Base-by-base conservation (phyloP, 129 eudicot genomes). In the Lonicera japonica region DNA sequence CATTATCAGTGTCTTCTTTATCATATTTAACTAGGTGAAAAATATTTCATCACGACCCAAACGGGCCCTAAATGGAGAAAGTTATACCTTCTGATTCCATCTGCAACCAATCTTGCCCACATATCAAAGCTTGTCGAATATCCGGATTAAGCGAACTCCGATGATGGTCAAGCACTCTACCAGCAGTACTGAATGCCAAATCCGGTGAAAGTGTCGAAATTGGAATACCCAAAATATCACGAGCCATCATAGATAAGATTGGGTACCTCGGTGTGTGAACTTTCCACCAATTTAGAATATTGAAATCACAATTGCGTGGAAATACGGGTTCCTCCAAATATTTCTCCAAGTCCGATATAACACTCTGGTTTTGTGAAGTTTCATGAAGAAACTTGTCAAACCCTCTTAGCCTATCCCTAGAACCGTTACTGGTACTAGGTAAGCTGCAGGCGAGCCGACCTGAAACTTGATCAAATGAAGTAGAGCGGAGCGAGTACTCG, bases 261-360 rank as follows among this genome's bases (percentile, higher is more conserved):
- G 99, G 99, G 65, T 88, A 92, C 80, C 96, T 86, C 1, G 99
- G 92, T 0, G 91, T 92, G 58, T 92, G 99, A 54, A 92, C 99
- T 73, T 85, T 92, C 96, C 96, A 88, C 96, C 99, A 92, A 78
- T 82, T 88, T 13, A 87, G 76, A 36, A 92, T 74, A 73, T 78
- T 80, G 64, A 92, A 92, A 70, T 92, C 95, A 66, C 66, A 46
- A 54, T 80, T 85, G 58, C 99, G 84, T 1, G 99, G 99, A 74
- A 92, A 92, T n/a, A 87, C 77, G 0, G 95, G 96, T 76, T 92
- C 96, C 82, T 87, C 96, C 22, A 92, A 63, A 58, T 92, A 92
- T 71, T 92, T 92, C 18, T 88, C 99, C 24, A 92, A 74, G 79
- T 92, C 99, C 34, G 99, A 87, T 53, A 60, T 68, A 61, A 68